A percentile compares a stretch with the other conserved stretches of the same genome.
Conservation (phyloP, 208 protist species). For the Trypanosoma lewisi region DNA sequence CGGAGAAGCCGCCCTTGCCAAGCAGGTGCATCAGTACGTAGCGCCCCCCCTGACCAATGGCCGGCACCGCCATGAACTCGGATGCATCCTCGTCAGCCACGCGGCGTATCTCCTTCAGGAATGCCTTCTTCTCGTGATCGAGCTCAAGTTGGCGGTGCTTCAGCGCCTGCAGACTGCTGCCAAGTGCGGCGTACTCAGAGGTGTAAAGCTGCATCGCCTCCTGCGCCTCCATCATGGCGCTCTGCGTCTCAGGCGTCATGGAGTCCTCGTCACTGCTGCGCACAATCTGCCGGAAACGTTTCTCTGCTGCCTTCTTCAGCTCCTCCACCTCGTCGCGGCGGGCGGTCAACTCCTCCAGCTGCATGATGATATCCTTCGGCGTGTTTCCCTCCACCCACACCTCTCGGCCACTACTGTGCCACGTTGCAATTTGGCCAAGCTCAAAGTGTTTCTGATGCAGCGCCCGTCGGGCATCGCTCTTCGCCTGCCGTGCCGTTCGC, state of each 20-base stretch:
- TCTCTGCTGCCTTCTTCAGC: slow-evolving; percentile 54
- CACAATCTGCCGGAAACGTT: slow-evolving; percentile 44
- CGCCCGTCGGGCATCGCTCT: slow-evolving; percentile 51
- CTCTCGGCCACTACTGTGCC: slow-evolving; percentile 47
- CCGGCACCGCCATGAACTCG: slow-evolving; percentile 42
- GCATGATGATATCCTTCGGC: slow-evolving; percentile 41
- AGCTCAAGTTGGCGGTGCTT: slow-evolving; percentile 44
- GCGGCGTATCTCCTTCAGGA: slow-evolving; percentile 79
- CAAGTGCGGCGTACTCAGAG: slow-evolving; percentile 52
- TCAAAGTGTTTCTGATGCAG: slow-evolving; percentile 71
- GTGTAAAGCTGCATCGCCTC: slow-evolving; percentile 48
- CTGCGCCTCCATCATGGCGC: slow-evolving; percentile 52
- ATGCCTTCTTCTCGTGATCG: slow-evolving; percentile 71
- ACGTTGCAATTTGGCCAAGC: slow-evolving; percentile 66
- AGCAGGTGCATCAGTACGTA: slow-evolving; percentile 92
- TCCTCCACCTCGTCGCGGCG: slow-evolving; percentile 54
- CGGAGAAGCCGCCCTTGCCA: slow-evolving; percentile 94
- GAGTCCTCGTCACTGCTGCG: slow-evolving; percentile 62
- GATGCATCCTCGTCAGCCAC: slow-evolving; percentile 78
- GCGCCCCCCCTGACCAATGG: slow-evolving; percentile 51
- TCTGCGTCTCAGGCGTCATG: slow-evolving; percentile 32
- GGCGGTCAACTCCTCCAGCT: slow-evolving; percentile 36
- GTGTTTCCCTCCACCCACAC: slow-evolving; percentile 75
- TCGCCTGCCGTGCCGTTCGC: slow-evolving; percentile 32
- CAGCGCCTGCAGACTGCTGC: slow-evolving; percentile 32